A percentile compares a stretch with the other conserved stretches of the same genome.
phyloP scores from a whole-genome alignment of 768 basidiomycete species.

The Boletales sp. region DNA sequence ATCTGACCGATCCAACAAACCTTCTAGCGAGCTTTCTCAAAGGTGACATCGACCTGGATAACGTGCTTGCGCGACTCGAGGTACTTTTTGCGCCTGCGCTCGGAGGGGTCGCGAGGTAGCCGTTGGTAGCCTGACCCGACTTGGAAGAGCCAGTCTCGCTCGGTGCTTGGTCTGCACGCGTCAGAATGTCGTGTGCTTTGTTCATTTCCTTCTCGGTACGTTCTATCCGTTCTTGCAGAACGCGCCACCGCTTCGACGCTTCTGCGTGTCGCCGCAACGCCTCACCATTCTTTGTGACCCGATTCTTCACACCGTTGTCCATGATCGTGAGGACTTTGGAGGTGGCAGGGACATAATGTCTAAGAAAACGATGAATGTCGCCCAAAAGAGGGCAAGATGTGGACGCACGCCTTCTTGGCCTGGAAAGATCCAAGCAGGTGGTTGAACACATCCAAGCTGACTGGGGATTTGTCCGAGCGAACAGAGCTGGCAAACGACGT shows the following conservation, averaged over 20 bases:
- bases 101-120: slow-evolving; percentile 64
- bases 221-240: slow-evolving; percentile 71
- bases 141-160: slow-evolving; percentile 72
- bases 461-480: slow-evolving; percentile 46
- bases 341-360: slow-evolving; percentile 93
- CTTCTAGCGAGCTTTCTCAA: slow-evolving; percentile 74
- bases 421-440: slow-evolving; percentile 72
- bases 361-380: slow-evolving; percentile 30
- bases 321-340: slow-evolving; percentile 91
- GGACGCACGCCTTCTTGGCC: slow-evolving; percentile 79
- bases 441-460: slow-evolving; percentile 61
- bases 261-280: slow-evolving; percentile 87
- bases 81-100: slow-evolving; percentile 43
- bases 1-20: slow-evolving; percentile 49
- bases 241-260: slow-evolving; percentile 82
- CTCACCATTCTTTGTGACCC: slow-evolving; percentile 96
- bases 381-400: slow-evolving; percentile 4
- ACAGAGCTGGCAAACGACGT: slow-evolving; percentile 44
- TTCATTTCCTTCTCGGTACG: slow-evolving; percentile 85
- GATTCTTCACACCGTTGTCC: slow-evolving; percentile 89
- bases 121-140: slow-evolving; percentile 55
- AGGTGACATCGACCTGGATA: slow-evolving; percentile 78
- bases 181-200: slow-evolving; percentile 54
- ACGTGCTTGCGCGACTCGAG: slow-evolving; percentile 37
- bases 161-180: slow-evolving; percentile 45